These are phyloP conservation scores for Picea abies DNA, from an alignment of 83 land plant species.

Conservation along the genomic window DNA sequence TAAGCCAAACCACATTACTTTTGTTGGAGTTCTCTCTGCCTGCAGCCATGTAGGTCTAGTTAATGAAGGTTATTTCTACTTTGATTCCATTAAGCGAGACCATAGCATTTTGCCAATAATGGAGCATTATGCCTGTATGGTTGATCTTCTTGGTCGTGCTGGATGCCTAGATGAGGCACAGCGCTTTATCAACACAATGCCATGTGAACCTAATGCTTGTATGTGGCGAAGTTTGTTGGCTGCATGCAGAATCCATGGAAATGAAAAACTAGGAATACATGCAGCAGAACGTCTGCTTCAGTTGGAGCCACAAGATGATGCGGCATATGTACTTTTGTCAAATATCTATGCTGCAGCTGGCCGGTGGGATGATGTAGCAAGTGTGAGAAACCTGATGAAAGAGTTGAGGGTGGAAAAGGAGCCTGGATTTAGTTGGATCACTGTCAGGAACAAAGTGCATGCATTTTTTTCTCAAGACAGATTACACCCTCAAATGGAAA, in stretches of 20 bases:
- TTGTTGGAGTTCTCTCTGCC: conserved; percentile 59
- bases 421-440: conserved; percentile 4
- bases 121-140: conserved; percentile 53
- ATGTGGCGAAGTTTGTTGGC: conserved; percentile 55
- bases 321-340: conserved; percentile 22
- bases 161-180: conserved; percentile 46
- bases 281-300: conserved; percentile 38
- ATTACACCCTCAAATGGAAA: conserved; percentile 1
- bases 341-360: conserved; percentile 17
- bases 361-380: conserved; percentile 15
- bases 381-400: background rate
- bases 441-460: conserved; percentile 4
- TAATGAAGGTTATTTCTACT: conserved; percentile 35
- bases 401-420: conserved; percentile 2
- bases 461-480: background rate
- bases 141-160: conserved; percentile 70
- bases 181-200: conserved; percentile 32
- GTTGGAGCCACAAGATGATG: conserved; percentile 16
- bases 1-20: conserved; percentile 56
- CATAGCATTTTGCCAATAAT: conserved; percentile 30
- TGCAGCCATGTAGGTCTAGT: conserved; percentile 63
- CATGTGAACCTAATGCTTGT: conserved; percentile 33
- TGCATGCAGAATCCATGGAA: conserved; percentile 52
- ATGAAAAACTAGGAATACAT: conserved; percentile 42
- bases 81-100: conserved; percentile 26